Percentiles rank a stretch among this genome's conserved stretches.
phyloP scores from a whole-genome alignment of 345 rosid genomes.

The Mangifera indica region DNA sequence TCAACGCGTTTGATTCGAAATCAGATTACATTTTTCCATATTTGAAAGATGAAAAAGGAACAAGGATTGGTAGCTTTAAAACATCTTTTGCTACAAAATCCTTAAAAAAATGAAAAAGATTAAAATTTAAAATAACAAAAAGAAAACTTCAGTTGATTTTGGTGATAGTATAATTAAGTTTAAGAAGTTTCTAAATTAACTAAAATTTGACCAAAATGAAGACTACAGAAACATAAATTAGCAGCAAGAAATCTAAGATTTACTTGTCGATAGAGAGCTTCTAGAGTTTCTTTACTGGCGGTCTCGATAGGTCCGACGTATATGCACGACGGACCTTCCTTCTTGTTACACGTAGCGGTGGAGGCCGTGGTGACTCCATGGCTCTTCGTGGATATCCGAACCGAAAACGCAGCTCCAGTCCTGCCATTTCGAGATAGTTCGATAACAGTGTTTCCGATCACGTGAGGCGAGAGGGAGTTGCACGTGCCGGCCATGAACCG shows the following conservation, averaged over 20 bases:
- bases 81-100: too few relatives aligned
- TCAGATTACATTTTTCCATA: too few relatives aligned
- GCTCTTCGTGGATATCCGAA: slow-evolving; percentile 44
- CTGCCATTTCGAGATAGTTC: slow-evolving; percentile 43
- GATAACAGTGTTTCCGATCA: slow-evolving; percentile 38
- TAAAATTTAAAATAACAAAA: too few relatives aligned
- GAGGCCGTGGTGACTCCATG: slow-evolving; percentile 39
- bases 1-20: too few relatives aligned
- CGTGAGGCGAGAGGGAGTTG: slow-evolving; percentile 49
- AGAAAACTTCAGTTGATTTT: too few relatives aligned
- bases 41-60: too few relatives aligned
- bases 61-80: too few relatives aligned
- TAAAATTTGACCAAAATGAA: background rate
- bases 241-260: background rate
- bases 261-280: slow-evolving; percentile 90
- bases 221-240: background rate
- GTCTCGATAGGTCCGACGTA: slow-evolving; percentile 91
- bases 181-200: background rate
- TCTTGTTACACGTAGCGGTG: slow-evolving; percentile 30
- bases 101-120: too few relatives aligned
- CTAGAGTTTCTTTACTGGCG: slow-evolving; percentile 89
- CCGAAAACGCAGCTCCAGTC: slow-evolving; percentile 45
- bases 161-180: too few relatives aligned
- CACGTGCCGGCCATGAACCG: slow-evolving; percentile 67
- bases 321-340: slow-evolving; percentile 84